phyloP scores from a whole-genome alignment of 331 rosid species.

The Rhamnella rubrinervis region DNA sequence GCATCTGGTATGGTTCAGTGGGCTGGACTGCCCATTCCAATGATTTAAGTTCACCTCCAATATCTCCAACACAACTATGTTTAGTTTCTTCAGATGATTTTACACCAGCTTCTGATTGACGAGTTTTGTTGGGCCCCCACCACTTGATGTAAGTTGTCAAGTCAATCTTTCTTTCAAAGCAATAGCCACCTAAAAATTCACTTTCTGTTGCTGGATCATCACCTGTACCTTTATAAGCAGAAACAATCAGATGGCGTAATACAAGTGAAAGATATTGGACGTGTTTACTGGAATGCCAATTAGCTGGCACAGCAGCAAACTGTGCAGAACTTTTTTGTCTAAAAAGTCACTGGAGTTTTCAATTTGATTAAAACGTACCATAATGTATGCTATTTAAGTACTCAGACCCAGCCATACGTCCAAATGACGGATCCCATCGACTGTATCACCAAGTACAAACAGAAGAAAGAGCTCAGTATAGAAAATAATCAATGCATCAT shows the following conservation, averaged over 20 bases:
- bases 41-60: constrained; percentile 67
- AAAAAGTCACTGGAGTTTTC: neutral
- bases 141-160: constrained; percentile 83
- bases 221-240: constrained; percentile 47
- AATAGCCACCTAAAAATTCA: constrained; percentile 55
- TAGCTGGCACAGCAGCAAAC: neutral
- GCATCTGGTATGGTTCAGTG: constrained; percentile 90
- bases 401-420: constrained; percentile 78
- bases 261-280: constrained; percentile 12
- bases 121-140: constrained; percentile 87
- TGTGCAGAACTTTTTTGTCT: constrained; percentile 6
- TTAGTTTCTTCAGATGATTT: constrained; percentile 75
- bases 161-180: constrained; percentile 82
- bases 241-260: constrained; percentile 19
- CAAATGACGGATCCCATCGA: constrained; percentile 88
- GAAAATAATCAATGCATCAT: constrained; percentile 12
- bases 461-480: constrained; percentile 19
- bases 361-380: constrained; percentile 51
- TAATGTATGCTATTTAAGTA: constrained; percentile 66
- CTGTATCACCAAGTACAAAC: constrained; percentile 44
- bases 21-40: constrained; percentile 67
- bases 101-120: constrained; percentile 50
- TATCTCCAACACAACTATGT: constrained; percentile 58
- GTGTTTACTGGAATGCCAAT: neutral
- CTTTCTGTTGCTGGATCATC: constrained; percentile 79